These are phyloP conservation scores for Elaeagnus macrophylla DNA, from an alignment of 306 rosid species.

Conservation along the genomic window DNA sequence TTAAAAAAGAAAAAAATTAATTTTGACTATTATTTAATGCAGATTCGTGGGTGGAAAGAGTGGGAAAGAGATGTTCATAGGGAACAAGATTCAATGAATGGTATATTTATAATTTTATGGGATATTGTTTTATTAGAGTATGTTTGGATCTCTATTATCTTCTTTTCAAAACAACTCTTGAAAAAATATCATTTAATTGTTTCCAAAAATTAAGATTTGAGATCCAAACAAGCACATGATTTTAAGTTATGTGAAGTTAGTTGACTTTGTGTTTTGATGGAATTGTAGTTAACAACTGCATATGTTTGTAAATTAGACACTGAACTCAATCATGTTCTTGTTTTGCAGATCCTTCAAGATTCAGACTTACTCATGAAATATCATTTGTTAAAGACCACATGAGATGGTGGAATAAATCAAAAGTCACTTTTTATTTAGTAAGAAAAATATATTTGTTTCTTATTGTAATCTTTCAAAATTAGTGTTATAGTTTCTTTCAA, in stretches of 20 bases:
- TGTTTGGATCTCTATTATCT: background rate
- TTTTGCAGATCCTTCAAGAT: conserved; percentile 66
- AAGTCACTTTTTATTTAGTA: conserved; percentile 62
- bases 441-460: too few species aligned
- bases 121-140: background rate
- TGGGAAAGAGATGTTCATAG: conserved; percentile 49
- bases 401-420: conserved; percentile 67
- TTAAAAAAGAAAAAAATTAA: background rate
- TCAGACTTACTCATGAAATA: conserved; percentile 91
- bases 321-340: background rate
- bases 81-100: conserved; percentile 60
- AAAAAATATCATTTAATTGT: too few species aligned
- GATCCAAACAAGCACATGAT: too few species aligned
- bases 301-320: background rate
- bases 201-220: too few species aligned
- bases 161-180: too few species aligned
- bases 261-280: background rate
- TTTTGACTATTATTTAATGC: background rate
- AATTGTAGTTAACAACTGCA: background rate
- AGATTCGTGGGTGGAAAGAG: conserved; percentile 79
- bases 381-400: conserved; percentile 76
- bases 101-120: conserved; percentile 14
- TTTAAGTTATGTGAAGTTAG: too few species aligned
- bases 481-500: too few species aligned
- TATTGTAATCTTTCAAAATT: too few species aligned